These are phyloP conservation scores for Alternaria consortialis DNA, from an alignment of 2,329 filamentous ascomycete genomes.

Conservation along the genomic window DNA sequence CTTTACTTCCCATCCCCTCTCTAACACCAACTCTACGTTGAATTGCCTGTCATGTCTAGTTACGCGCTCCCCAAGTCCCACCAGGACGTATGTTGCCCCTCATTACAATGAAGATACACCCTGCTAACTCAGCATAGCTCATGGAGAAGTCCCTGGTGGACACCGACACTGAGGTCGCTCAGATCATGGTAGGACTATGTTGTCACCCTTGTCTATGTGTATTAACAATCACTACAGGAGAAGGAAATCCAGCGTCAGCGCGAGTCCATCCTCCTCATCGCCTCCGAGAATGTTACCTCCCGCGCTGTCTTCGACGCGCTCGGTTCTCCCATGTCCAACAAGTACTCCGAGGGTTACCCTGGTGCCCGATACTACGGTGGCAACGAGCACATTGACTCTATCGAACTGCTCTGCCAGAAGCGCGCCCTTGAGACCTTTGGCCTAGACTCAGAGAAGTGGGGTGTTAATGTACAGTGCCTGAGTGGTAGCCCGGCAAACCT, in stretches of 20 bases:
- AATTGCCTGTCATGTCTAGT: slow-evolving; percentile 47
- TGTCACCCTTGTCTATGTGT: not conserved
- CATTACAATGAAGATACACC: slow-evolving; percentile 20
- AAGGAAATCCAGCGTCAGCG: slow-evolving; percentile 95
- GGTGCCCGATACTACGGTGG: slow-evolving; percentile 96
- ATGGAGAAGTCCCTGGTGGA: slow-evolving; percentile 95
- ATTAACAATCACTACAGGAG: slow-evolving; percentile 65
- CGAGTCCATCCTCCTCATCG: slow-evolving; percentile 82
- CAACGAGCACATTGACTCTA: slow-evolving; percentile 93
- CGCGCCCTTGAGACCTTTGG: slow-evolving; percentile 88
- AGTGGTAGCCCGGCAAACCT: slow-evolving; percentile 95
- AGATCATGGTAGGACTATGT: slow-evolving; percentile 83
- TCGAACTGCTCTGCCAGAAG: slow-evolving; percentile 88
- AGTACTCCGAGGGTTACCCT: slow-evolving; percentile 98
- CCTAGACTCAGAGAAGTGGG: slow-evolving; percentile 86
- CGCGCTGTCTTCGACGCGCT: slow-evolving; percentile 53
- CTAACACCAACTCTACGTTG: slow-evolving; percentile 17
- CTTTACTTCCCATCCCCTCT: slow-evolving; percentile 4
- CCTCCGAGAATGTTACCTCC: slow-evolving; percentile 54
- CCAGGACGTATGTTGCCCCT: slow-evolving; percentile 65
- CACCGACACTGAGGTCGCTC: slow-evolving; percentile 90
- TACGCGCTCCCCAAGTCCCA: slow-evolving; percentile 74
- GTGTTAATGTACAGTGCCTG: slow-evolving; percentile 89
- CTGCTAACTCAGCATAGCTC: slow-evolving; percentile 69
- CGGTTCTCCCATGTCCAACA: slow-evolving; percentile 75